phyloP scores from a whole-genome alignment of 2,329 filamentous ascomycete genomes.

The Trichoderma cornu-damae region DNA sequence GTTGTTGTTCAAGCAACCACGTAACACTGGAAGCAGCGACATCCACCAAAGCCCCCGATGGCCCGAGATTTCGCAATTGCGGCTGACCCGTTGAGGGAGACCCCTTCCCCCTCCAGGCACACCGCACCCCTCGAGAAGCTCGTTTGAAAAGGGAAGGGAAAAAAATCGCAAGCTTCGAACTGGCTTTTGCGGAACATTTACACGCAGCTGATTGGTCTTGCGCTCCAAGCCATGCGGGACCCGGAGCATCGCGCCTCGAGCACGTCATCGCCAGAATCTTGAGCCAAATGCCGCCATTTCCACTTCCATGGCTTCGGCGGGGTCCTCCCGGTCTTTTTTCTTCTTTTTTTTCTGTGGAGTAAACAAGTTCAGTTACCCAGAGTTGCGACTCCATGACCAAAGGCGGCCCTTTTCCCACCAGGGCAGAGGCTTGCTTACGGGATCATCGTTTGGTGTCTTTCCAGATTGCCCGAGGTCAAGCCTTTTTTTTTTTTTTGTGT shows the following conservation, averaged over 20 bases:
- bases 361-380: background rate
- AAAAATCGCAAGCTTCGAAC: background rate
- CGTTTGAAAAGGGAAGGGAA: too few relatives aligned
- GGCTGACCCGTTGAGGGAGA: conserved; percentile 6
- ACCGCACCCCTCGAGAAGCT: background rate
- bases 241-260: conserved; percentile 29
- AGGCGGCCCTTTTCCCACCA: background rate
- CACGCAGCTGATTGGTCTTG: conserved; percentile 25
- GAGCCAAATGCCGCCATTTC: conserved; percentile 18
- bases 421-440: conserved; percentile 7
- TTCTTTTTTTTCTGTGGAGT: conserved; percentile 3
- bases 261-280: conserved; percentile 29
- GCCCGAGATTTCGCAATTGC: conserved; percentile 21
- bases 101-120: background rate
- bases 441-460: background rate
- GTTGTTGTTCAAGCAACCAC: too few relatives aligned
- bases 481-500: too few relatives aligned
- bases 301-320: background rate
- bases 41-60: conserved; percentile 18
- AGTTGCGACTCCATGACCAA: conserved; percentile 6
- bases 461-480: background rate
- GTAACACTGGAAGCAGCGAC: conserved; percentile 5
- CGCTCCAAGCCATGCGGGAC: conserved; percentile 22
- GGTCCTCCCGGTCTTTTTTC: background rate
- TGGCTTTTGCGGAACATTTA: conserved; percentile 2